A percentile compares a stretch with the other conserved stretches of the same genome.
Conservation (phyloP, 768 basidiomycete species). For the Lepiota brunneoincarnata region DNA sequence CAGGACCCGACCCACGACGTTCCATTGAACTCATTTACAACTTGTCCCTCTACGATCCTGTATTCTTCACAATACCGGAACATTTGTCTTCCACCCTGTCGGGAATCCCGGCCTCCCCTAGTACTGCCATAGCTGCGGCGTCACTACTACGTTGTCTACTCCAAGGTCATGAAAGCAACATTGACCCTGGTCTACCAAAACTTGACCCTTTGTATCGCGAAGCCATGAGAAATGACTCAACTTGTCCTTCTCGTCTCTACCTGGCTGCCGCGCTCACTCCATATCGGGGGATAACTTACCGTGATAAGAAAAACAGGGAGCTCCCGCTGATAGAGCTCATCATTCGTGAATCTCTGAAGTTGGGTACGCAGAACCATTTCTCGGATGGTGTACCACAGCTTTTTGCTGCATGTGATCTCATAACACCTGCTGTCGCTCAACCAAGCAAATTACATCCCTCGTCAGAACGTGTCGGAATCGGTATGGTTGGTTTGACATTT, state of each 20-base stretch:
- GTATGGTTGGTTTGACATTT: conserved; percentile 28
- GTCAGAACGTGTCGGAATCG: conserved; percentile 57
- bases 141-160: conserved; percentile 56
- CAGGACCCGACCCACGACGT: conserved; percentile 73
- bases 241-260: conserved; percentile 61
- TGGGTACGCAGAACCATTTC: conserved; percentile 75
- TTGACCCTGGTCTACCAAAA: conserved; percentile 30
- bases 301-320: conserved; percentile 61
- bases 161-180: conserved; percentile 15
- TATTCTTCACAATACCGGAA: conserved; percentile 57
- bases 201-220: conserved; percentile 49
- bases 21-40: conserved; percentile 74
- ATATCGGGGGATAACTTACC: conserved; percentile 55
- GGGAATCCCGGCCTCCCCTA: conserved; percentile 31
- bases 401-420: conserved; percentile 51
- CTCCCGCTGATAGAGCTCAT: conserved; percentile 62
- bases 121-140: conserved; percentile 51
- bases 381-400: conserved; percentile 72
- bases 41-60: conserved; percentile 64
- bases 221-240: conserved; percentile 32
- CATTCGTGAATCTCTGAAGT: conserved; percentile 81
- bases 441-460: conserved; percentile 29
- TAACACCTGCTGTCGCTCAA: neutral
- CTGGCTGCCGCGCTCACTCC: conserved; percentile 78
- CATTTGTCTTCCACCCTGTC: conserved; percentile 44